Conservation (phyloP, 2,329 filamentous ascomycete species). For the Aureobasidium zeae region DNA sequence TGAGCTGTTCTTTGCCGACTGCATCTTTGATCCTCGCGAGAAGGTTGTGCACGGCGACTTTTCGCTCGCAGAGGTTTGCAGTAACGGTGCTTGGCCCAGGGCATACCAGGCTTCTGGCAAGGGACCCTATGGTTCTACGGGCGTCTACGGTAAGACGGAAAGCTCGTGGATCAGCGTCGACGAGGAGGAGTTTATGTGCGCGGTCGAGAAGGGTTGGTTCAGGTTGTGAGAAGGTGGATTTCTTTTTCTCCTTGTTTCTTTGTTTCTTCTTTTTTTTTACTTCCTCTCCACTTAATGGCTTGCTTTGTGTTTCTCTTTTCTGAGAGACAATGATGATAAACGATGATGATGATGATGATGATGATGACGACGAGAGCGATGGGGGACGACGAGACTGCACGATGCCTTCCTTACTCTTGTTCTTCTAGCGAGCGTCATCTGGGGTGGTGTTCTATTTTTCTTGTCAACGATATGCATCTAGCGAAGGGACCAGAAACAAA, state of each 20-base stretch:
- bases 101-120: conserved; percentile 33
- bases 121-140: conserved; percentile 42
- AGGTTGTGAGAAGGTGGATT: conserved; percentile 10
- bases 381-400: no score
- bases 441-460: neutral
- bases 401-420: no score
- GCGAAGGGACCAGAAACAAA: conserved; percentile 1
- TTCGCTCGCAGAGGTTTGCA: conserved; percentile 34
- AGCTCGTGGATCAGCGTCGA: conserved; percentile 29
- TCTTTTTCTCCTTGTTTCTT: neutral
- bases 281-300: neutral
- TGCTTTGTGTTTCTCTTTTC: no score
- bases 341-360: no score
- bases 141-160: conserved; percentile 42
- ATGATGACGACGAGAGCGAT: no score
- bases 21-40: conserved; percentile 42
- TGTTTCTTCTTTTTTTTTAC: neutral
- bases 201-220: conserved; percentile 28
- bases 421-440: neutral
- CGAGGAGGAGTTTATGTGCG: conserved; percentile 28
- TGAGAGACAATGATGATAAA: no score
- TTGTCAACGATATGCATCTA: conserved; percentile 4
- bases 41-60: conserved; percentile 42
- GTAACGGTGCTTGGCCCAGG: conserved; percentile 35
- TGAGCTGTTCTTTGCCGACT: conserved; percentile 44